Evolutionary conservation across 108 stramenopile genomes (phyloP), one percentile per base, ranked within the genome.

Genomic region (Nitzschia sp.): DNA sequence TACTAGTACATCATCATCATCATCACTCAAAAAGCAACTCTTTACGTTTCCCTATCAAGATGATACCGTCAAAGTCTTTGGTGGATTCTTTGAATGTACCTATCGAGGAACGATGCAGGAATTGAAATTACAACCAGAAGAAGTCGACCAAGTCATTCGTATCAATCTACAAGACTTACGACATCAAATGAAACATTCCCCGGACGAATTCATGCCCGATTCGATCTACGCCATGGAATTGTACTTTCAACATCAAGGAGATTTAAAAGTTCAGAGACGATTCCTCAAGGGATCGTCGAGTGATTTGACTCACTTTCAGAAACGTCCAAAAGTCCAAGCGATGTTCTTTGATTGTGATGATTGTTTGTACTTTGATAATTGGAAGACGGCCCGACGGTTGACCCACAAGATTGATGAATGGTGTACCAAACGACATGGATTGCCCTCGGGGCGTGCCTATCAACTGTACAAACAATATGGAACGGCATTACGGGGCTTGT

Each of bases 291-390:
- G 79, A 35, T 57, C 53, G 28, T 45, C 44, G 30, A 52, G 66
- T 41, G 71, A 81, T 68, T 63, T 81, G 66, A 65, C 72, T 28
- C 26, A 23, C 1, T 81, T 76, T 34, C 23, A 23, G 21, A 27
- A 76, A 1, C 70, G 80, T 27, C 75, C 75, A 15, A 73, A 66
- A 53, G 82, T 83, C 5, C 21, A 72, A 53, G 83, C 69, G 1
- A 80, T 89, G 19, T 87, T 90, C 53, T 90, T 90, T 68, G 89
- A 90, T 70, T 87, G 85, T 63, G 89, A 90, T 62, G 89, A 90
- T 56, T 83, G 82, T 59, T 67, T 86, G 15, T 90, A 90, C 62
- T 83, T 84, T 72, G 86, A 90, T 73, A 54, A 55, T 19, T 90
- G 89, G 89, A 71, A 81, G 35, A 64, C 80, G 4, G 89, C 86